A percentile compares a stretch with the other conserved stretches of the same genome.
phyloP scores from a whole-genome alignment of 306 rosid genomes.

The Citrullus amarus region DNA sequence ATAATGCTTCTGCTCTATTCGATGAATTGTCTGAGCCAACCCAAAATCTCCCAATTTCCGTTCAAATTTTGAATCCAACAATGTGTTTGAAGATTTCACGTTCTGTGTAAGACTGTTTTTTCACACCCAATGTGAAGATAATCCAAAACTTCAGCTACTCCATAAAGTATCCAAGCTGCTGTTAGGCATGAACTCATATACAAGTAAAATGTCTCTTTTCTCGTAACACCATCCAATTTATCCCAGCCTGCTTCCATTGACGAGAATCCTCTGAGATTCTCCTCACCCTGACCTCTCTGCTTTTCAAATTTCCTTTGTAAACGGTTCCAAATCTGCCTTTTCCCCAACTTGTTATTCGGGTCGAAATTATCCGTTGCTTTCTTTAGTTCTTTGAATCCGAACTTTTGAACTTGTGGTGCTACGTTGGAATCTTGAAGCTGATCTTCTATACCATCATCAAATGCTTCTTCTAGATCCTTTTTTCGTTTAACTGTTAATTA shows the following conservation, averaged over 20 bases:
- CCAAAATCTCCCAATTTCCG: conserved; percentile 1
- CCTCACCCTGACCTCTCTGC: conserved; percentile 48
- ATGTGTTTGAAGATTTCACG: neutral
- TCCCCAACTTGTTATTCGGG: conserved; percentile 48
- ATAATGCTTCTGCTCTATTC: neutral
- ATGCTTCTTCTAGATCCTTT: conserved; percentile 24
- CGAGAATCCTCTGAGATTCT: conserved; percentile 46
- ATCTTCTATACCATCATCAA: conserved; percentile 37
- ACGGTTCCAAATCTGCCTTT: conserved; percentile 77
- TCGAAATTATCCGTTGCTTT: conserved; percentile 45
- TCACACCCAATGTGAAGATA: conserved; percentile 9
- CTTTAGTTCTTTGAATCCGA: conserved; percentile 26
- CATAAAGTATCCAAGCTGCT: conserved; percentile 2
- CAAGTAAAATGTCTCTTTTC: neutral
- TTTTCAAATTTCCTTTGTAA: conserved; percentile 37
- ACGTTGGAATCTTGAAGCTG: conserved; percentile 35
- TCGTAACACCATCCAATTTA: conserved; percentile 1
- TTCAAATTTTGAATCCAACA: conserved; percentile 5
- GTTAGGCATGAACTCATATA: neutral
- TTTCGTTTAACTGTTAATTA: conserved; percentile 16
- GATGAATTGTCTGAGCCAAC: neutral
- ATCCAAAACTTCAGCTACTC: neutral
- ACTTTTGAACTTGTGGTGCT: conserved; percentile 33
- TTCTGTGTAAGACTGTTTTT: conserved; percentile 5
- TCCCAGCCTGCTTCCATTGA: conserved; percentile 28